Conservation (phyloP, 441 rosid species). For the Caryocar brasiliense region DNA sequence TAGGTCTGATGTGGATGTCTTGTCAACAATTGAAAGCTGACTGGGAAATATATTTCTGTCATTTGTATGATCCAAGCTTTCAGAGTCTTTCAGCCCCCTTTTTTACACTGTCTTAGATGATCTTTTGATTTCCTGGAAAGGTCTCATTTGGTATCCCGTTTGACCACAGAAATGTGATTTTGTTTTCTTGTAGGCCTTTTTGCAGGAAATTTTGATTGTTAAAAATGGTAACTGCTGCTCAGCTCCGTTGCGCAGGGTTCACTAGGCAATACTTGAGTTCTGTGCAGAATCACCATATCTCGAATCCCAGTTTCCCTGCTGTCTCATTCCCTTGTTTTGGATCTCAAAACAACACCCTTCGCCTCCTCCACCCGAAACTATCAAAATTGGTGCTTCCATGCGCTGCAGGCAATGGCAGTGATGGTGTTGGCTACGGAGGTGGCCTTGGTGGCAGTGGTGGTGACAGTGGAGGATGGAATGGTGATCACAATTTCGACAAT, state of each 20-base stretch:
- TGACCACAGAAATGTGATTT: too few relatives aligned
- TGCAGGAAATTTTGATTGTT: too few relatives aligned
- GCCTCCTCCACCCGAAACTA: conserved; percentile 15
- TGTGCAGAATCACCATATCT: conserved; percentile 10
- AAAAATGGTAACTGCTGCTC: conserved; percentile 39
- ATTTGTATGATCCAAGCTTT: too few relatives aligned
- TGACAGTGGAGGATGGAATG: conserved; percentile 13
- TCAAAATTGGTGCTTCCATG: background rate
- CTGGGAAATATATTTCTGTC: too few relatives aligned
- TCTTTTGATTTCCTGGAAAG: too few relatives aligned
- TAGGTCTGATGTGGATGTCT: too few relatives aligned
- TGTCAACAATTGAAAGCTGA: too few relatives aligned
- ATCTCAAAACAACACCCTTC: conserved; percentile 24
- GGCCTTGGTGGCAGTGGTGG: conserved; percentile 21
- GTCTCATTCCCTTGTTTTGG: conserved; percentile 18
- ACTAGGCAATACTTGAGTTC: conserved; percentile 15
- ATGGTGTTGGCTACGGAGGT: conserved; percentile 25
- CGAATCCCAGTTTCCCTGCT: conserved; percentile 6
- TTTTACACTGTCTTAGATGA: too few relatives aligned
- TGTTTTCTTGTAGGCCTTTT: too few relatives aligned
- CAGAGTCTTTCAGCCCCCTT: too few relatives aligned
- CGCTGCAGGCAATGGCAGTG: conserved; percentile 21
- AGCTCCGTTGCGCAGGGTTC: conserved; percentile 27
- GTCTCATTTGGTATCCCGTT: too few relatives aligned
- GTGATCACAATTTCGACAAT: conserved; percentile 12